Evolutionary conservation across 129 eudicot species (phyloP), one percentile per base, ranked within the genome.

Genomic region (Cynara cardunculus): DNA sequence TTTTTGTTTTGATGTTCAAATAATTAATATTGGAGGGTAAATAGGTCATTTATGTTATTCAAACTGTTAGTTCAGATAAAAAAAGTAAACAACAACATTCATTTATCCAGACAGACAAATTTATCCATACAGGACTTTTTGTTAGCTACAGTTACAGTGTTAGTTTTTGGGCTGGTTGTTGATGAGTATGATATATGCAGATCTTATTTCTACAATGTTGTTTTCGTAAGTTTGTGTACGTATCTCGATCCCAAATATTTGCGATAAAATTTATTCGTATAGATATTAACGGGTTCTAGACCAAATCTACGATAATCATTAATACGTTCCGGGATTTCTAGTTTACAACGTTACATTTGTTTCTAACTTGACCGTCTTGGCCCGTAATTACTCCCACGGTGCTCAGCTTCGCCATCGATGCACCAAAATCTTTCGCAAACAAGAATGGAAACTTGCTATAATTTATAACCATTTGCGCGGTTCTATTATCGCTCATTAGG

Each of bases 311-410:
- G 4, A 37, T 16, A 32, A 71, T 70, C 37, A 18, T 44, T 14
- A 69, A 32, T n/a, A 59, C 28, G 44, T 18, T 69, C 8, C 56
- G 24, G 2, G 7, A 14, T 64, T 74, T 77, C 85, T 87, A 89
- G 77, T 90, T 90, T 14, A 86, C 91, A 53, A 83, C 77, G 77
- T 89, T 90, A 80, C 97, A 91, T 34, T 87, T 87, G 11, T 84
- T 82, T 82, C 97, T 89, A 25, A 91, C 80, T 78, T 91, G 85
- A 41, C 97, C 97, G 35, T 87, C 41, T 82, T 84, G 82, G 44
- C 96, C 96, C 0, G 94, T 93, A 34, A 93, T 84, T 3, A 90
- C 89, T 66, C 97, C 97, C 10, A 92, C 81, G 67, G 82, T 87
- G 37, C 89, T 83, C 74, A 92, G 64, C 81, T 90, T 92, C 27